Conservation (phyloP, 768 basidiomycete genomes). For the Naganishia antarctica region DNA sequence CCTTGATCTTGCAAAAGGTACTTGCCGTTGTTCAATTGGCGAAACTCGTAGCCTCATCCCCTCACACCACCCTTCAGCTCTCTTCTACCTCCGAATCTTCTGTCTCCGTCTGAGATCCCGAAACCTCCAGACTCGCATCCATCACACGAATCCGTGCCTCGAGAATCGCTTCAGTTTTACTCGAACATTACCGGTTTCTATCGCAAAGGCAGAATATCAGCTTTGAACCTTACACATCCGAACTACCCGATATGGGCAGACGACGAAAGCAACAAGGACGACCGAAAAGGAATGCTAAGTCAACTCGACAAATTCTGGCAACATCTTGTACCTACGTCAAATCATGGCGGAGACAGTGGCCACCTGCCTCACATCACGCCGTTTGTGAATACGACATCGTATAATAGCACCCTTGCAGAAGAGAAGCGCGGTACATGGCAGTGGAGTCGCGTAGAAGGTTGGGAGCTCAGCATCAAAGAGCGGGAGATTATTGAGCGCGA, state of each 20-base stretch:
- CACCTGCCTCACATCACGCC: conserved; percentile 8
- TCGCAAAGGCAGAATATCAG: conserved; percentile 35
- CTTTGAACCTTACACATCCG: conserved; percentile 31
- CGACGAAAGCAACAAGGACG: neutral
- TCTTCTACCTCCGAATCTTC: conserved; percentile 35
- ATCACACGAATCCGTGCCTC: neutral
- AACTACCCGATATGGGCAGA: conserved; percentile 6
- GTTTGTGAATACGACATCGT: conserved; percentile 29
- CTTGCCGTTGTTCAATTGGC: neutral
- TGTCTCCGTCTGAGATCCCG: conserved; percentile 20
- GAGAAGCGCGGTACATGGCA: conserved; percentile 36
- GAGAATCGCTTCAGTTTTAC: conserved; percentile 25
- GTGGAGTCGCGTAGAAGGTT: conserved; percentile 14
- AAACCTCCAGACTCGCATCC: neutral
- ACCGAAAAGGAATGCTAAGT: neutral
- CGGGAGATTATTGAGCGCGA: conserved; percentile 27
- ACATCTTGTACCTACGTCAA: conserved; percentile 8
- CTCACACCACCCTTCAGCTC: conserved; percentile 29
- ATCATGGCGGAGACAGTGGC: neutral
- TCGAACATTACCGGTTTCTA: conserved; percentile 48
- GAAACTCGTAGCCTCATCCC: conserved; percentile 31
- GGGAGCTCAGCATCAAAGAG: conserved; percentile 30
- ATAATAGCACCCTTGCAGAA: conserved; percentile 36
- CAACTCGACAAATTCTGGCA: conserved; percentile 28
- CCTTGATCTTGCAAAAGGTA: neutral